Percentiles rank a stretch among this genome's conserved stretches.
These are phyloP conservation scores for Spizellomyces punctatus DNA, from an alignment of 192 early-diverging fungal genomes.

Conservation along the genomic window DNA sequence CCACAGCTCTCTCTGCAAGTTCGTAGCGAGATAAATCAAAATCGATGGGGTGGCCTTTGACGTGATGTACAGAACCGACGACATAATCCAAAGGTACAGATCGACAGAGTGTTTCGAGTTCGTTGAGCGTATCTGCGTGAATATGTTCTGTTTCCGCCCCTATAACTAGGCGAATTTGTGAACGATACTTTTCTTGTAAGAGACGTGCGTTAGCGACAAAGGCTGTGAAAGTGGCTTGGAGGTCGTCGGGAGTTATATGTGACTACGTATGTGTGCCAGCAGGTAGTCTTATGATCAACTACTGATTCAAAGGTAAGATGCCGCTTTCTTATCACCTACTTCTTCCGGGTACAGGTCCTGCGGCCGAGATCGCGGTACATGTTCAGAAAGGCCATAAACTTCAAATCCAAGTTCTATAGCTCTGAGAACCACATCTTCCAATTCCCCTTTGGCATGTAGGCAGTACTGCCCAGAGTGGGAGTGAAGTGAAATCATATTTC, in stretches of 20 bases:
- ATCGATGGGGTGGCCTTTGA: conserved; percentile 79
- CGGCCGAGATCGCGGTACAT: conserved; percentile 78
- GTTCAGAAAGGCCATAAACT: conserved; percentile 85
- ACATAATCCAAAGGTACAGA: conserved; percentile 74
- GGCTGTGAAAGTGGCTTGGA: conserved; percentile 61
- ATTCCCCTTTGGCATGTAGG: conserved; percentile 80
- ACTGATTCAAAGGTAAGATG: not conserved
- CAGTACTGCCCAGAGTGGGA: conserved; percentile 97
- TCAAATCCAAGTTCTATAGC: conserved; percentile 77
- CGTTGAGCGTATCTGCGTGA: conserved; percentile 48
- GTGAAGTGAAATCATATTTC: conserved; percentile 72
- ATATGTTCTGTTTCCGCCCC: conserved; percentile 93
- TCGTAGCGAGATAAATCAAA: conserved; percentile 68
- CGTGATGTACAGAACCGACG: conserved; percentile 94
- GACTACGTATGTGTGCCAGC: conserved; percentile 43
- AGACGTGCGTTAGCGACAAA: conserved; percentile 75
- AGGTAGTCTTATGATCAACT: too few species aligned
- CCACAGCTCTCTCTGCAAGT: conserved; percentile 40
- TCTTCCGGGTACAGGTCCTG: conserved; percentile 96
- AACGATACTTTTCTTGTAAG: conserved; percentile 66
- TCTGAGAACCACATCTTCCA: conserved; percentile 79
- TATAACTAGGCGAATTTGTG: conserved; percentile 62
- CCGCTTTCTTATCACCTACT: conserved; percentile 13
- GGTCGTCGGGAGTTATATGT: conserved; percentile 64
- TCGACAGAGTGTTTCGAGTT: conserved; percentile 53